Percentiles rank a stretch among this genome's conserved stretches.
Evolutionary conservation across 345 rosid species (phyloP).

Genomic region (Brassica cretica): DNA sequence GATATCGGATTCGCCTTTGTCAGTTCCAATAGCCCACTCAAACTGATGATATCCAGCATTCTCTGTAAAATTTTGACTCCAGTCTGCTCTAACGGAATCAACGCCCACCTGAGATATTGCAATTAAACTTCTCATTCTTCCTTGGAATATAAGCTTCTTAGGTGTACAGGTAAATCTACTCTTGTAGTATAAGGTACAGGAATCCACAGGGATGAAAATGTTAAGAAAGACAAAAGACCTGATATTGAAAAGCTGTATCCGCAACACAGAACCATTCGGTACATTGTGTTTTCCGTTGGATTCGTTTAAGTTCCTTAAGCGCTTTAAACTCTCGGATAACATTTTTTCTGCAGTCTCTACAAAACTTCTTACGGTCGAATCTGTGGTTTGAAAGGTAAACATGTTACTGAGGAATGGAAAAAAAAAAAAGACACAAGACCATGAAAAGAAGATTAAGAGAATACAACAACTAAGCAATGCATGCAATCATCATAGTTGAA

Average conservation of each 20-base stretch:
- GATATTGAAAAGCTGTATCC: constrained; percentile 78
- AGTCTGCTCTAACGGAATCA: constrained; percentile 78
- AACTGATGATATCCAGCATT: constrained; percentile 79
- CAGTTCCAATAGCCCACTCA: constrained; percentile 96
- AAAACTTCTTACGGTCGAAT: constrained; percentile 96
- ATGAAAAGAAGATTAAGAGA: constrained; percentile 7
- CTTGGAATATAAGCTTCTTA: constrained; percentile 14
- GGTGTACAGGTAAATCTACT: constrained; percentile 2
- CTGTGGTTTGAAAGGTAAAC: constrained; percentile 44
- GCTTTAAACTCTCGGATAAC: constrained; percentile 95
- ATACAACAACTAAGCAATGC: neutral
- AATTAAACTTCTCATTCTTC: constrained; percentile 18
- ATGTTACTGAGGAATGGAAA: constrained; percentile 14
- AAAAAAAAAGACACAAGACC: neutral
- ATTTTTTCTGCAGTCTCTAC: constrained; percentile 93
- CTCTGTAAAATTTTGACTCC: constrained; percentile 77
- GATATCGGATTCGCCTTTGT: constrained; percentile 85
- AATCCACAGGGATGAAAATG: constrained; percentile 9
- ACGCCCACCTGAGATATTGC: constrained; percentile 62
- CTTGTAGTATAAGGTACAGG: neutral
- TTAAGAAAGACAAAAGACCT: constrained; percentile 51
- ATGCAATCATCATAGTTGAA: constrained; percentile 1
- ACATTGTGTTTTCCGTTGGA: constrained; percentile 84
- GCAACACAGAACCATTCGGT: constrained; percentile 91
- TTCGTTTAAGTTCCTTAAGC: constrained; percentile 89